phyloP scores from a whole-genome alignment of 108 stramenopile genomes.

The Halocafeteria seosinensis region DNA sequence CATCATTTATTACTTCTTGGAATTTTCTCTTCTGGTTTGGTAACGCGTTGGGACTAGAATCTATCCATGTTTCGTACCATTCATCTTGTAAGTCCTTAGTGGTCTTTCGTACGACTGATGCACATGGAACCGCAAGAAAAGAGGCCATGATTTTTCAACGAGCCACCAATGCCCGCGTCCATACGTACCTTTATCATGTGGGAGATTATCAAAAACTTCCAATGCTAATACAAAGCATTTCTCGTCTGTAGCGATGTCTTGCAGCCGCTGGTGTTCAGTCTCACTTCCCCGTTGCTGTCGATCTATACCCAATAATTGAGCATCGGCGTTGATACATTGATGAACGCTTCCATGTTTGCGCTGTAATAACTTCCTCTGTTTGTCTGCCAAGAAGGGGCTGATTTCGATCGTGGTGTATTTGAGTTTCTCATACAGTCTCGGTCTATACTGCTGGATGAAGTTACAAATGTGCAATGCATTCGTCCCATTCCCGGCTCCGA shows the following conservation, averaged over 20 bases:
- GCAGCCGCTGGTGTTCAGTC: no score
- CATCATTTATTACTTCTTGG: no score
- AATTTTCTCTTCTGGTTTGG: no score
- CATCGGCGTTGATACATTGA: not conserved
- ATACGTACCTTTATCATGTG: not conserved
- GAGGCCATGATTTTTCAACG: no score
- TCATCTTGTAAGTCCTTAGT: no score
- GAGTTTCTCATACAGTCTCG: not conserved
- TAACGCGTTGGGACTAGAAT: no score
- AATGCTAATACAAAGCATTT: not conserved
- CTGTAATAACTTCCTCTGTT: not conserved
- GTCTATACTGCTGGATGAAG: not conserved
- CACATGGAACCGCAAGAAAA: no score
- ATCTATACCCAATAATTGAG: not conserved
- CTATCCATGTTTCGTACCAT: no score
- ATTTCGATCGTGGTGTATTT: not conserved
- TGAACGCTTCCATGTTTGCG: not conserved
- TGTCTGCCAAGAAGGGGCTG: not conserved
- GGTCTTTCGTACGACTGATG: no score
- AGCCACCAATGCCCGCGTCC: no score
- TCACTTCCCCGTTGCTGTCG: no score
- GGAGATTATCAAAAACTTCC: not conserved
- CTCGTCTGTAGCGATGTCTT: not conserved
- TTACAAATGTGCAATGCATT: not conserved
- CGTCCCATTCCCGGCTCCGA: not conserved